These are phyloP conservation scores for Hydrangea macrophylla DNA, from an alignment of 148 eudicot species.

Conservation along the genomic window DNA sequence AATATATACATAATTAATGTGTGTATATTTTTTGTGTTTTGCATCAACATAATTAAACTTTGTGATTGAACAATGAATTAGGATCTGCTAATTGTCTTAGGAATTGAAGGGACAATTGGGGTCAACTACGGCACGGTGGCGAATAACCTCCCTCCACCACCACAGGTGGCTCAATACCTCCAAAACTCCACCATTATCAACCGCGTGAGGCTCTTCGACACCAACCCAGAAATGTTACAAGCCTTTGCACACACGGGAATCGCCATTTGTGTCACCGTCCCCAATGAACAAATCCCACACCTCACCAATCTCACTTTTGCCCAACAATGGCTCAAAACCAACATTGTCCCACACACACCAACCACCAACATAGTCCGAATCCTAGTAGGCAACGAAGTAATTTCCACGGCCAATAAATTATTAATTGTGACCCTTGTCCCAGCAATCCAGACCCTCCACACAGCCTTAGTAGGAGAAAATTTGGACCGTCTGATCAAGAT, in stretches of 20 bases:
- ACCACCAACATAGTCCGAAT: slow-evolving; percentile 50
- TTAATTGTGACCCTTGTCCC: slow-evolving; percentile 48
- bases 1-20: too few relatives aligned
- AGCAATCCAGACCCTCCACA: slow-evolving; percentile 52
- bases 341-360: slow-evolving; percentile 32
- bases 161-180: slow-evolving; percentile 47
- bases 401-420: slow-evolving; percentile 43
- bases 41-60: too few relatives aligned
- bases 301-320: slow-evolving; percentile 40
- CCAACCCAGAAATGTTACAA: slow-evolving; percentile 34
- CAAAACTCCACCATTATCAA: slow-evolving; percentile 47
- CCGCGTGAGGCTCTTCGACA: slow-evolving; percentile 57
- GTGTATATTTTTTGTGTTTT: too few relatives aligned
- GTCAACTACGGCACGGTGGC: slow-evolving; percentile 70
- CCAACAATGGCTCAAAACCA: slow-evolving; percentile 43
- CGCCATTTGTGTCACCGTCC: slow-evolving; percentile 45
- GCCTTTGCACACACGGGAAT: slow-evolving; percentile 64
- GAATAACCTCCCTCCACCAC: slow-evolving; percentile 62
- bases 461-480: slow-evolving; percentile 37
- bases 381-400: slow-evolving; percentile 69
- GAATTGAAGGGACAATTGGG: slow-evolving; percentile 44
- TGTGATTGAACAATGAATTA: neutral
- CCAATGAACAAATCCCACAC: slow-evolving; percentile 50
- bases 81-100: slow-evolving; percentile 2
- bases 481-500: slow-evolving; percentile 35